Conservation (phyloP, 2,329 filamentous ascomycete species). For the Fusarium virguliforme region DNA sequence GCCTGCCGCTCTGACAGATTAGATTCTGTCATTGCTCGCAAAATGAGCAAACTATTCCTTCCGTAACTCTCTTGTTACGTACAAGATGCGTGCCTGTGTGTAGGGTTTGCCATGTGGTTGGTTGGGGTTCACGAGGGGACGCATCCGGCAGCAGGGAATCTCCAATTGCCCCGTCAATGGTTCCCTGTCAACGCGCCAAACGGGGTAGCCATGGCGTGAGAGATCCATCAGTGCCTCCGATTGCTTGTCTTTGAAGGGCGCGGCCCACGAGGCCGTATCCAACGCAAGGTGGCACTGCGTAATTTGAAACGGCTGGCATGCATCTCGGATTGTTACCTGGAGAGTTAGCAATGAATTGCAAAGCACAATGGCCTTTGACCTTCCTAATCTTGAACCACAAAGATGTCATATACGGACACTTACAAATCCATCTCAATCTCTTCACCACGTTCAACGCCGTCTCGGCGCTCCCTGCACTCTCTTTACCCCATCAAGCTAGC, state of each 20-base stretch:
- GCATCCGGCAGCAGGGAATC: background rate
- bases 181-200: background rate
- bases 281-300: slow-evolving; percentile 15
- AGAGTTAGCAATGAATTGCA: background rate
- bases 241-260: slow-evolving; percentile 10
- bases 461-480: slow-evolving; percentile 7
- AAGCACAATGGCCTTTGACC: background rate
- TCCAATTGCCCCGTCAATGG: background rate
- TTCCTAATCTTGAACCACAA: background rate
- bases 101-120: background rate
- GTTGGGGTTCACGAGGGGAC: background rate
- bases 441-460: background rate
- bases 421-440: slow-evolving; percentile 1
- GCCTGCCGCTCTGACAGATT: slow-evolving; percentile 23
- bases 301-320: slow-evolving; percentile 10
- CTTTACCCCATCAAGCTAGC: slow-evolving; percentile 9
- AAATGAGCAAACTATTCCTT: background rate
- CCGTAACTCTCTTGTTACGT: slow-evolving; percentile 9
- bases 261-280: background rate
- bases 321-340: slow-evolving; percentile 7
- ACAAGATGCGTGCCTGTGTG: slow-evolving; percentile 11
- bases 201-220: slow-evolving; percentile 13
- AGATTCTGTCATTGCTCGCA: slow-evolving; percentile 25
- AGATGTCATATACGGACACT: slow-evolving; percentile 3
- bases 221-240: slow-evolving; percentile 1